Evolutionary conservation across 2,329 filamentous ascomycete genomes (phyloP).

Genomic region (Aspergillus pseudotamarii): DNA sequence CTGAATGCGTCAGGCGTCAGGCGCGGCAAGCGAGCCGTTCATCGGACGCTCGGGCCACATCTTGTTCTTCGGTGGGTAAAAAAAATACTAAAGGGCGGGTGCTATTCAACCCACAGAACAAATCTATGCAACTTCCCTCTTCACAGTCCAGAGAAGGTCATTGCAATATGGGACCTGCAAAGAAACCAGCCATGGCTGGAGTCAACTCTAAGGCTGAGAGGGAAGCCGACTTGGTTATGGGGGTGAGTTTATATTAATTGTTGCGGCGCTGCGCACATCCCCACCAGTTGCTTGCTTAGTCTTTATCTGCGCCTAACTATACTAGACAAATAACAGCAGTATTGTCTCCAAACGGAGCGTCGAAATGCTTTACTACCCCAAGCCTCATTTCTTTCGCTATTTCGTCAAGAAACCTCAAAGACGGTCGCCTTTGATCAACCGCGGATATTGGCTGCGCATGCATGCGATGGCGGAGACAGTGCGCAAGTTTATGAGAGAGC

Average conservation of each 20-base stretch:
- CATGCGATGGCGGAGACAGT: slow-evolving; percentile 77
- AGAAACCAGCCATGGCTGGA: slow-evolving; percentile 23
- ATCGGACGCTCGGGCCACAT: slow-evolving; percentile 42
- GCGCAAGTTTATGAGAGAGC: slow-evolving; percentile 67
- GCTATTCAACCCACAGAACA: neutral
- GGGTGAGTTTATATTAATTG: slow-evolving; percentile 40
- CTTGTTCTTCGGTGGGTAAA: slow-evolving; percentile 29
- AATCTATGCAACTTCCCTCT: neutral
- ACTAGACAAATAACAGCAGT: slow-evolving; percentile 82
- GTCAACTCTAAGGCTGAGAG: slow-evolving; percentile 36
- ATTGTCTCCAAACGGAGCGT: slow-evolving; percentile 92
- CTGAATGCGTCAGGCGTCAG: slow-evolving; percentile 19
- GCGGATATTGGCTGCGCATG: slow-evolving; percentile 85
- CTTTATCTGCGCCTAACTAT: slow-evolving; percentile 6
- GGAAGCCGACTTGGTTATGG: slow-evolving; percentile 58
- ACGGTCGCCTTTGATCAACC: slow-evolving; percentile 84
- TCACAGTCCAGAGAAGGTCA: neutral
- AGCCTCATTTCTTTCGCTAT: slow-evolving; percentile 82
- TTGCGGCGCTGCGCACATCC: slow-evolving; percentile 2
- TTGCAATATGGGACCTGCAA: slow-evolving; percentile 18
- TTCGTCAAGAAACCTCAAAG: slow-evolving; percentile 85
- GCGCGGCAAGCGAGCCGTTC: slow-evolving; percentile 33
- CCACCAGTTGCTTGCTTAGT: slow-evolving; percentile 1
- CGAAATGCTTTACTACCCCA: slow-evolving; percentile 81
- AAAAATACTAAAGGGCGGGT: neutral